Conservation (phyloP, 2,329 filamentous ascomycete species). For the Aureobasidium leucospermi region DNA sequence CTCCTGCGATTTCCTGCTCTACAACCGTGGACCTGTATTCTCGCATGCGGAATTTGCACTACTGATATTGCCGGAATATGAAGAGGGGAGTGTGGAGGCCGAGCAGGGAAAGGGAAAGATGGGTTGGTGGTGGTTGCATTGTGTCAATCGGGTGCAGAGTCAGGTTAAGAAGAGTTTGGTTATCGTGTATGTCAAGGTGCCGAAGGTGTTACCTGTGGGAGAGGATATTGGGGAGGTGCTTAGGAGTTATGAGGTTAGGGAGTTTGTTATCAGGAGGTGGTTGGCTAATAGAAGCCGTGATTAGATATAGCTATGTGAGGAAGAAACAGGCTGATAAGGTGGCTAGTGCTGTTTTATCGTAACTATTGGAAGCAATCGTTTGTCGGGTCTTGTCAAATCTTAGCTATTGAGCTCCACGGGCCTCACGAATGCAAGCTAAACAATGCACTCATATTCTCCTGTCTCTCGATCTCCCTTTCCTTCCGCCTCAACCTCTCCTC, state of each 20-base stretch:
- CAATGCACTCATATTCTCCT: neutral
- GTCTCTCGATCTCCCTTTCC: neutral
- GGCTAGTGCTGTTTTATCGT: too few species aligned
- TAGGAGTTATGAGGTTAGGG: slow-evolving; percentile 65
- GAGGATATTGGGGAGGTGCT: slow-evolving; percentile 56
- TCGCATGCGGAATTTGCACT: slow-evolving; percentile 91
- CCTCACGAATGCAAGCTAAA: neutral
- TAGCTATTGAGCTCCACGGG: too few species aligned
- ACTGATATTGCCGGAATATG: slow-evolving; percentile 74
- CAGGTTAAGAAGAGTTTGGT: slow-evolving; percentile 88
- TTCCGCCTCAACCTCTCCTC: neutral
- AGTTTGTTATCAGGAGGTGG: slow-evolving; percentile 78
- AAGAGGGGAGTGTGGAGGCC: slow-evolving; percentile 36
- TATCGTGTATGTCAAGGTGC: slow-evolving; percentile 85
- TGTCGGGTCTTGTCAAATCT: neutral
- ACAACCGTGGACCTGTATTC: slow-evolving; percentile 87
- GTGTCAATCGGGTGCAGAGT: slow-evolving; percentile 78
- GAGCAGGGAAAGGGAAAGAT: slow-evolving; percentile 45
- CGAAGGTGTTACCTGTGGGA: slow-evolving; percentile 45
- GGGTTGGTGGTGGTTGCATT: slow-evolving; percentile 78
- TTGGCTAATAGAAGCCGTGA: slow-evolving; percentile 69
- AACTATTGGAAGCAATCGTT: neutral
- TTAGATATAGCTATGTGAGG: slow-evolving; percentile 24
- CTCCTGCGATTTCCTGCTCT: slow-evolving; percentile 88
- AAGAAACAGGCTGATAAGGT: neutral